Evolutionary conservation across 192 early-diverging fungal genomes (phyloP), one percentile per base, ranked within the genome.

Genomic region (Backusella tuberculispora): DNA sequence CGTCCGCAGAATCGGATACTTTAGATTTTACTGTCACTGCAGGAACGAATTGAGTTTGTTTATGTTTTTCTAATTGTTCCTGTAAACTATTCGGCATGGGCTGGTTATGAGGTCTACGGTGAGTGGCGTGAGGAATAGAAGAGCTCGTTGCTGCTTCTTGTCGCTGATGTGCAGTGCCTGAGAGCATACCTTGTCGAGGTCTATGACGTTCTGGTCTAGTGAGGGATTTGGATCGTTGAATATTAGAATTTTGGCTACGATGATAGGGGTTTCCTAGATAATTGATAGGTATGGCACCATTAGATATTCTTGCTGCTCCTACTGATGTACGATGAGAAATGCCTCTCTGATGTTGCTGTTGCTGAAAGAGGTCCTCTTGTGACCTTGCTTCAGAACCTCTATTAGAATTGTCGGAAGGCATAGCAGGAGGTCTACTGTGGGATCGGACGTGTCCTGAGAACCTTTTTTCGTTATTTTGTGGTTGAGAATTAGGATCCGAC

Each of bases 121-220:
- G 15, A 50, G 48, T 50, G 19, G 43, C 21, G 10, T 60, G 53
- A 60, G 53, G 53, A 26, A 60, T 2, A 60, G 53, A 10, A 24
- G 9, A 19, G 34, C 47, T 38, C 3, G 17, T 41, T 71, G 12
- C 1, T 41, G 45, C 53, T 26, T 71, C 47, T 13, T 48, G 26
- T 12, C 8, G 48, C 24, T 60, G 71, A 2, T 34, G 29, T 34
- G 2, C 29, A 14, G 37, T 34, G 17, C 56, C 21, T 24, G 19
- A 60, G 73, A 85, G 63, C 80, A 85, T 85, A 5, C 80, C 80
- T 15, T 47, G 77, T n/a, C 81, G 81, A 46, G 81, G 84, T 73
- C 84, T 66, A 47, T 82, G 76, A 37, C 84, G 77, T 46, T 85
- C 84, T 50, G 84, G 84, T 40, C 80, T 78, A 42, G 77, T 78